phyloP scores from a whole-genome alignment of 306 rosid species.

The Cucurbita moschata region DNA sequence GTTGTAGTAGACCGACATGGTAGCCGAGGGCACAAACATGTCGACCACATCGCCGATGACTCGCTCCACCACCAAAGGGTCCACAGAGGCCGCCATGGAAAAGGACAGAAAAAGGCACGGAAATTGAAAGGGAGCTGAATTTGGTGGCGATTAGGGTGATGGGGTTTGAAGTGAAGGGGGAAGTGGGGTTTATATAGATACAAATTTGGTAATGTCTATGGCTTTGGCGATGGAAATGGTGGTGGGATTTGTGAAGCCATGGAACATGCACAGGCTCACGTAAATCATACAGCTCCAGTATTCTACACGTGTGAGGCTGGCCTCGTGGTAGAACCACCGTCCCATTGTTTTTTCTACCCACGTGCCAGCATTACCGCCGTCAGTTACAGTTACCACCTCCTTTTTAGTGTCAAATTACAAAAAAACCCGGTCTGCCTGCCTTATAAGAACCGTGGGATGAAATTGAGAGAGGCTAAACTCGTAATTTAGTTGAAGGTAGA shows the following conservation, averaged over 20 bases:
- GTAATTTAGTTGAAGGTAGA: too few relatives aligned
- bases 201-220: background rate
- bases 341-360: background rate
- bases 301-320: constrained; percentile 27
- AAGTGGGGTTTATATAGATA: constrained; percentile 21
- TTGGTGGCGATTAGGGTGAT: background rate
- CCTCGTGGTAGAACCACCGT: constrained; percentile 11
- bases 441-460: too few relatives aligned
- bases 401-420: too few relatives aligned
- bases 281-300: constrained; percentile 2
- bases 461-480: too few relatives aligned
- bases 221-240: background rate
- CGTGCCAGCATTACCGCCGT: background rate
- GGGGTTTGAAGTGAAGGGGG: background rate
- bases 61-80: constrained; percentile 73
- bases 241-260: constrained; percentile 2
- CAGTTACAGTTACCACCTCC: too few relatives aligned
- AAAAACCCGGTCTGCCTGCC: too few relatives aligned
- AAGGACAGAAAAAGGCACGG: background rate
- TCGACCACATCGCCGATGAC: constrained; percentile 84
- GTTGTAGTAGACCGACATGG: constrained; percentile 60
- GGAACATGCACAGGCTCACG: constrained; percentile 37
- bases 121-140: background rate
- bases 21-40: constrained; percentile 53
- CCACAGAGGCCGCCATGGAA: constrained; percentile 53